Conservation (phyloP, 202 grass and related monocot genomes). For the Alloteropsis angusta region DNA sequence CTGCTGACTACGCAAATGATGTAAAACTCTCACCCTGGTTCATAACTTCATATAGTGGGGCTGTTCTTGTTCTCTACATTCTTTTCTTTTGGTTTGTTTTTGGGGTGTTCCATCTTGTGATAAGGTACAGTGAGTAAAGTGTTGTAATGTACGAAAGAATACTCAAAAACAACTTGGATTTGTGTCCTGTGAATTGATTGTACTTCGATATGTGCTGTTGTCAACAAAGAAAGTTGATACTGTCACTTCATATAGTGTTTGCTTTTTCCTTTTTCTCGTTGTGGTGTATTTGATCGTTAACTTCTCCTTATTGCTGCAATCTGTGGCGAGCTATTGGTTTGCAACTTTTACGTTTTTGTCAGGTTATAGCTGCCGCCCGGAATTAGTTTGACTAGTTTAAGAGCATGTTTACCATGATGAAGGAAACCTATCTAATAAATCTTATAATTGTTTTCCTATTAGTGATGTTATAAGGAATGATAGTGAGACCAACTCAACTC, state of each 20-base stretch:
- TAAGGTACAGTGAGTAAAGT: slow-evolving; percentile 37
- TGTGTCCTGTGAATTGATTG: slow-evolving; percentile 24
- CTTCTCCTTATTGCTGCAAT: neutral
- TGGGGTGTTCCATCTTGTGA: slow-evolving; percentile 21
- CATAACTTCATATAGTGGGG: slow-evolving; percentile 28
- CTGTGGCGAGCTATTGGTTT: neutral
- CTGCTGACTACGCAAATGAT: slow-evolving; percentile 21
- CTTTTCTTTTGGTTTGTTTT: neutral
- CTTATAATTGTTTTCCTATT: neutral
- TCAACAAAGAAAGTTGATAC: slow-evolving; percentile 9
- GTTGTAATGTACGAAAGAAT: slow-evolving; percentile 47
- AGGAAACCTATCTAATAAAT: too few relatives aligned
- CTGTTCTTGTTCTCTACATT: slow-evolving; percentile 18
- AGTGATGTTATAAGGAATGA: neutral
- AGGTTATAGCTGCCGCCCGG: neutral
- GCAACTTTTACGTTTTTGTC: neutral
- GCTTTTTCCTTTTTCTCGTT: neutral
- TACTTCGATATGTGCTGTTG: neutral
- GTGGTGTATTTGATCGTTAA: neutral
- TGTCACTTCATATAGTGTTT: neutral
- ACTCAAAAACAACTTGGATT: slow-evolving; percentile 16
- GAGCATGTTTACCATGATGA: neutral
- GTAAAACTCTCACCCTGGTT: slow-evolving; percentile 19
- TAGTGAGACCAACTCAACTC: neutral
- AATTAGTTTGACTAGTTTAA: neutral